Percentiles rank a stretch among this genome's conserved stretches.
Evolutionary conservation across 768 basidiomycete species (phyloP).

Genomic region (Leucogyrophana mollusca): DNA sequence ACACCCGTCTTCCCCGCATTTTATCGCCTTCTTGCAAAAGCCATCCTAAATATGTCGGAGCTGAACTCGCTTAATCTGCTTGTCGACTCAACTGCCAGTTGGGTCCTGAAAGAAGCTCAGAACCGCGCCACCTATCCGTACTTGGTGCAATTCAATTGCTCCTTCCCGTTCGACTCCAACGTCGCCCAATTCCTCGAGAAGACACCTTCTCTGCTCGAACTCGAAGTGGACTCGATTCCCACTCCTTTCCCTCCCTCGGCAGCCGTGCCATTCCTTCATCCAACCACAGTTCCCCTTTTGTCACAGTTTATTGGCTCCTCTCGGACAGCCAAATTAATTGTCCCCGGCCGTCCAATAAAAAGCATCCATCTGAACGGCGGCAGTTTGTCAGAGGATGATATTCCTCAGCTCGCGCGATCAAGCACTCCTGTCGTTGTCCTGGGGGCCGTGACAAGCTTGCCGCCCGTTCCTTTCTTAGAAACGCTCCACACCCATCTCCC

Average conservation of each 20-base stretch:
- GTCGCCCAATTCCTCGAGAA: slow-evolving; percentile 59
- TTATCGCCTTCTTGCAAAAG: slow-evolving; percentile 47
- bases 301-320: slow-evolving; percentile 63
- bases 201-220: slow-evolving; percentile 51
- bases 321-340: slow-evolving; percentile 50
- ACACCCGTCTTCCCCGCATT: slow-evolving; percentile 43
- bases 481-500: slow-evolving; percentile 56
- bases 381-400: slow-evolving; percentile 56
- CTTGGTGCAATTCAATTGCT: slow-evolving; percentile 55
- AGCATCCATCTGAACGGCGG: slow-evolving; percentile 62
- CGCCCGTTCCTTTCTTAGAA: slow-evolving; percentile 57
- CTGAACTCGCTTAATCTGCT: slow-evolving; percentile 51
- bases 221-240: slow-evolving; percentile 50
- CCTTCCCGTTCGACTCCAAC: slow-evolving; percentile 59
- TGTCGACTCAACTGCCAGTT: slow-evolving; percentile 50
- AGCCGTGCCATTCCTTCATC: slow-evolving; percentile 22
- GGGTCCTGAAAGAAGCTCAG: slow-evolving; percentile 43
- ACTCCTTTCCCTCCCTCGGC: slow-evolving; percentile 18
- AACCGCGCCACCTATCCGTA: slow-evolving; percentile 36
- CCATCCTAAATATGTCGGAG: slow-evolving; percentile 60
- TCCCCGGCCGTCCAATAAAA: slow-evolving; percentile 66
- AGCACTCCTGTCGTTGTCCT: slow-evolving; percentile 54
- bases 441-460: slow-evolving; percentile 55
- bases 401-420: slow-evolving; percentile 48
- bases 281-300: slow-evolving; percentile 41